A percentile compares a stretch with the other conserved stretches of the same genome.
These are phyloP conservation scores for Detonula confervacea DNA, from an alignment of 352 stramenopile genomes.

Conservation along the genomic window DNA sequence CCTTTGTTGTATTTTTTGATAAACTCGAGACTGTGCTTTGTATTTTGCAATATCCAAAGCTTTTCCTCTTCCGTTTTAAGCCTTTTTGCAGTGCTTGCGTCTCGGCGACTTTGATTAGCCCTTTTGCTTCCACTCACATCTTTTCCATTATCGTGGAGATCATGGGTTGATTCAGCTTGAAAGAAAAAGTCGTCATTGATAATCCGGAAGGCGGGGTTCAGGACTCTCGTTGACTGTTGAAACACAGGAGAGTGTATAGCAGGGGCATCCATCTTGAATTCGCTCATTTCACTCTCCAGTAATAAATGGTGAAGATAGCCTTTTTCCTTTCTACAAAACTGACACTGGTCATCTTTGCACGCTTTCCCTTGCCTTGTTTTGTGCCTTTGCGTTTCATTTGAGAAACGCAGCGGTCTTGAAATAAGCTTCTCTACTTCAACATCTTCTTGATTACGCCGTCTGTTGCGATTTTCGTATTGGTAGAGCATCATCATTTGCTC, in stretches of 20 bases:
- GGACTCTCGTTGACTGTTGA: conserved; percentile 28
- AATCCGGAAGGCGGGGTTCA: conserved; percentile 49
- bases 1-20: conserved; percentile 60
- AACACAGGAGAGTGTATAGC: conserved; percentile 32
- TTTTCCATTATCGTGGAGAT: conserved; percentile 6
- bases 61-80: conserved; percentile 55
- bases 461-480: conserved; percentile 64
- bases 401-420: conserved; percentile 53
- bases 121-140: conserved; percentile 14
- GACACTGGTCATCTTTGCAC: conserved; percentile 49
- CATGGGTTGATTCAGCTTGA: conserved; percentile 22
- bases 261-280: conserved; percentile 41
- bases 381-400: conserved; percentile 11
- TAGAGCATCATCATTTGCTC: conserved; percentile 53
- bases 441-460: conserved; percentile 43
- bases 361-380: conserved; percentile 28
- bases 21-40: conserved; percentile 51
- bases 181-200: conserved; percentile 41
- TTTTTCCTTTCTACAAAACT: conserved; percentile 58
- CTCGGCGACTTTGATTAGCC: conserved; percentile 43
- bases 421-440: conserved; percentile 54
- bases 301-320: conserved; percentile 46
- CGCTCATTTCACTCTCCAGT: conserved; percentile 42
- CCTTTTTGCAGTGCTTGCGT: conserved; percentile 41
- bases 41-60: conserved; percentile 45